These are phyloP conservation scores for Alternaria conjuncta DNA, from an alignment of 2,329 filamentous ascomycete species.

Conservation along the genomic window DNA sequence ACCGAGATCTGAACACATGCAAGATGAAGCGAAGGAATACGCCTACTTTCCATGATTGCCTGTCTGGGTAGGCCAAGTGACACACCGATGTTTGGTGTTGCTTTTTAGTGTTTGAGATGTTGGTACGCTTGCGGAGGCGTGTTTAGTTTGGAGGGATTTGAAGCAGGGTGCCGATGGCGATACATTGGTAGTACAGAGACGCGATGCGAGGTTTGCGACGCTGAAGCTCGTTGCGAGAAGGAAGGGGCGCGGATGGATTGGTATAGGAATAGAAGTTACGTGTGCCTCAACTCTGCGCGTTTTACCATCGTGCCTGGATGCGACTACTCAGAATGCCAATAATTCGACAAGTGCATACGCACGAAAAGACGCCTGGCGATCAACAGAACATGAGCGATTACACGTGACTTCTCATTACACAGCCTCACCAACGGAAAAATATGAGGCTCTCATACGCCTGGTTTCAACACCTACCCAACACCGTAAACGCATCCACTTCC, in stretches of 20 bases:
- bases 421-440: neutral
- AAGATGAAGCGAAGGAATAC: constrained; percentile 12
- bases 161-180: neutral
- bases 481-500: neutral
- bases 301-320: neutral
- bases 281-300: neutral
- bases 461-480: constrained; percentile 15
- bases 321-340: neutral
- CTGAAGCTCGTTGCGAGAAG: neutral
- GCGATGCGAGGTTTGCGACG: neutral
- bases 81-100: neutral
- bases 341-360: neutral
- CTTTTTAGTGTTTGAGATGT: neutral
- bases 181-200: neutral
- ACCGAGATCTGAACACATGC: constrained; percentile 2
- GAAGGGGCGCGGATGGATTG: neutral
- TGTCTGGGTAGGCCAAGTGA: constrained; percentile 1
- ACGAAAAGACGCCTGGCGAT: neutral
- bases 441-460: constrained; percentile 14
- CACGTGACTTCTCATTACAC: neutral
- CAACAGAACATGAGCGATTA: neutral
- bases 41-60: constrained; percentile 13
- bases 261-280: neutral
- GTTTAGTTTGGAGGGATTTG: neutral
- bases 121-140: neutral